Evolutionary conservation across 1,284 basidiomycete species (phyloP), one percentile per base, ranked within the genome.

Genomic region (Cutaneotrichosporon cyanovorans): DNA sequence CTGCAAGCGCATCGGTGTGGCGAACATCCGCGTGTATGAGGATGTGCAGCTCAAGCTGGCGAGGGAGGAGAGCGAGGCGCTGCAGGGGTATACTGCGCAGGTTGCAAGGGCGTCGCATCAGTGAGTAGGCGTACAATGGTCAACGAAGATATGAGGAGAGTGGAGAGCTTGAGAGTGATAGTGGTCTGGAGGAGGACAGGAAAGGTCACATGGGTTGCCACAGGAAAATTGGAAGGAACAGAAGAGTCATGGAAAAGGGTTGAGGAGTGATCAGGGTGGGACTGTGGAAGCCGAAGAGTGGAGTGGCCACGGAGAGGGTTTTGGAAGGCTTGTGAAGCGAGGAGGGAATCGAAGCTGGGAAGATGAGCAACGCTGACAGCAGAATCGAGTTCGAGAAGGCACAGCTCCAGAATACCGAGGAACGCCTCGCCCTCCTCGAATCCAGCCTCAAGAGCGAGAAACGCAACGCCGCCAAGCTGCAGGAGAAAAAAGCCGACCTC

Each of bases 1-100:
- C 74, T 97, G 93, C 68, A 66, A 69, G 31, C 78, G 80, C 47
- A 91, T 98, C 58, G 80, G 82, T 5, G 84, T 96, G 9, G 68
- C 73, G 28, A 83, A 85, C 71, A 92, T 98, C 53, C 82, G 93
- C 36, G 89, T 95, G 55, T 99, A 96, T 67, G 93, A 98, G 71
- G 85, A 89, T 64, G 80, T 86, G 16, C 91, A 96, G 63, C 76
- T 97, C 25, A 87, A 84, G 65, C 78, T 87, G 19, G 87, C 87
- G 1, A 82, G 89, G 64, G 84, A 87, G 58, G 89, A 91, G 68
- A 86, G 80, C 61, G 87, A 87, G 57, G 87, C 87, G 3, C 76
- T 87, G 46, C 73, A 92, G 55, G 78, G 84, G 44, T 95, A 83
- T 62, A 83, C 91, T 53, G 85, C 84, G 11, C 90, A 96, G 67